Percentiles rank a stretch among this genome's conserved stretches.
Evolutionary conservation across 768 basidiomycete genomes (phyloP).

Genomic region (Phaeotremella fagi): DNA sequence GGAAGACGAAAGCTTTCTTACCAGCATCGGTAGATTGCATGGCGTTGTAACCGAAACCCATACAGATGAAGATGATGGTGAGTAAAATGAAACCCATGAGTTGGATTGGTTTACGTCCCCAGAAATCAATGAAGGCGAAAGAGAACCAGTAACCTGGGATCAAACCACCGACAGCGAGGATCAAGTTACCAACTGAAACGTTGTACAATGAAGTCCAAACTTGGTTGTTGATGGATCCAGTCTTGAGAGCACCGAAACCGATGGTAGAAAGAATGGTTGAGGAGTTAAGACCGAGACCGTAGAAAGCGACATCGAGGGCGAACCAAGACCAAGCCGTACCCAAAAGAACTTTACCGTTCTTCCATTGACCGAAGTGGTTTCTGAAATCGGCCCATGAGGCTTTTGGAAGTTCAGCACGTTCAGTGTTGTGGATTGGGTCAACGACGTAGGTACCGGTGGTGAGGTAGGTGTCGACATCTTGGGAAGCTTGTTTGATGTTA

Average conservation of each 20-base stretch:
- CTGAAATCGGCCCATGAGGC: constrained; percentile 66
- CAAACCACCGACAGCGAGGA: constrained; percentile 48
- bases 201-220: constrained; percentile 45
- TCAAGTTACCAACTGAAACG: constrained; percentile 47
- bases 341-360: constrained; percentile 73
- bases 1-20: constrained; percentile 38
- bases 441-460: constrained; percentile 52
- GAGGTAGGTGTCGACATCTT: constrained; percentile 69
- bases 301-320: constrained; percentile 69
- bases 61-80: constrained; percentile 21
- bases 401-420: constrained; percentile 65
- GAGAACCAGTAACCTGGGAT: constrained; percentile 50
- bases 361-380: constrained; percentile 61
- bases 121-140: constrained; percentile 45
- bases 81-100: constrained; percentile 44
- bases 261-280: constrained; percentile 69
- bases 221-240: constrained; percentile 31
- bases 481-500: constrained; percentile 68
- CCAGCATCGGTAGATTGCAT: constrained; percentile 38
- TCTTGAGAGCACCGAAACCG: constrained; percentile 58
- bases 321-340: constrained; percentile 83
- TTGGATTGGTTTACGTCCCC: constrained; percentile 49
- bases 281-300: constrained; percentile 81
- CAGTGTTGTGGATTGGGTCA: constrained; percentile 57
- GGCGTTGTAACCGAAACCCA: constrained; percentile 49